Evolutionary conservation across 768 basidiomycete genomes (phyloP).

Genomic region (Russula ochroleuca): DNA sequence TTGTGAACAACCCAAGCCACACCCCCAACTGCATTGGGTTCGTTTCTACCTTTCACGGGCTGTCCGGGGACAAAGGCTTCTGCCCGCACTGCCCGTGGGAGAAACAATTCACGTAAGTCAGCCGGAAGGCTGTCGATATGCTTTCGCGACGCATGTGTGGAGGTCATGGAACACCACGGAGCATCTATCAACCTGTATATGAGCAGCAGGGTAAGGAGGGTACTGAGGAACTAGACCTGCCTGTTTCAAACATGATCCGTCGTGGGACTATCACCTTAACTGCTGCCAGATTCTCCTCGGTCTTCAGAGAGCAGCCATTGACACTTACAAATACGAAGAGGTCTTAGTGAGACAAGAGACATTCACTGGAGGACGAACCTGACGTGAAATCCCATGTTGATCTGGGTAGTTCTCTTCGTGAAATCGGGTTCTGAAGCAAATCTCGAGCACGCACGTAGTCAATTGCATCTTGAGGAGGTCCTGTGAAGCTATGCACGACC

Average conservation of each 20-base stretch:
- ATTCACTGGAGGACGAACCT: conserved; percentile 36
- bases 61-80: conserved; percentile 56
- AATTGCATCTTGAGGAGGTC: conserved; percentile 52
- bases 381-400: conserved; percentile 69
- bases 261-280: conserved; percentile 55
- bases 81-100: conserved; percentile 48
- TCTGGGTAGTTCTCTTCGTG: conserved; percentile 37
- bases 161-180: conserved; percentile 69
- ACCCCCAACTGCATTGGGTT: conserved; percentile 59
- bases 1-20: conserved; percentile 68
- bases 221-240: conserved; percentile 34
- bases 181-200: conserved; percentile 44
- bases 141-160: conserved; percentile 56
- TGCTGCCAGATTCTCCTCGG: conserved; percentile 54
- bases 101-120: conserved; percentile 45
- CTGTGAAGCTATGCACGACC: conserved; percentile 83
- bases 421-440: neutral
- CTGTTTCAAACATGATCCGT: conserved; percentile 69
- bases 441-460: conserved; percentile 51
- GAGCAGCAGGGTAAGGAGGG: neutral
- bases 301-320: conserved; percentile 78
- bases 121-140: conserved; percentile 48
- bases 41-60: conserved; percentile 73
- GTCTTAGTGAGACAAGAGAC: neutral
- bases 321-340: conserved; percentile 37